These are phyloP conservation scores for Guadua angustifolia DNA, from an alignment of 176 grass and related monocot genomes.

Conservation along the genomic window DNA sequence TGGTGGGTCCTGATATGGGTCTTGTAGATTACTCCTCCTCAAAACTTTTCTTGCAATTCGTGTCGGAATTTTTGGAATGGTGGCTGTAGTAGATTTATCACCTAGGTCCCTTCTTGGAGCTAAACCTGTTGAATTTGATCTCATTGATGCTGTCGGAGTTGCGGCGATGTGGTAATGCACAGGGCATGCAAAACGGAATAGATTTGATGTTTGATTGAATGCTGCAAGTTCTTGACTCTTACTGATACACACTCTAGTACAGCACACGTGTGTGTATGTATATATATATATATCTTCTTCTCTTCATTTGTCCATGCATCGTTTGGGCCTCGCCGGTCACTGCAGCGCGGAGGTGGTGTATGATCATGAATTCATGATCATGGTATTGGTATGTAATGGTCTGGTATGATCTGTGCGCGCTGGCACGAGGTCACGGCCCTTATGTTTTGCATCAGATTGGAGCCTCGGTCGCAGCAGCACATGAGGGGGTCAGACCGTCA, in stretches of 20 bases:
- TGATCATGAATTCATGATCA: too few species aligned
- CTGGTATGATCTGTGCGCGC: not conserved
- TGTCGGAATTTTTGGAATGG: not conserved
- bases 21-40: not conserved
- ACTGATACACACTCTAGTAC: not conserved
- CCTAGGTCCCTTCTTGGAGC: not conserved
- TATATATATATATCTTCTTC: not conserved
- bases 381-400: too few species aligned
- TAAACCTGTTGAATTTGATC: not conserved
- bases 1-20: not conserved
- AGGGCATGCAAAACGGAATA: slow-evolving; percentile 1
- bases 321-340: not conserved
- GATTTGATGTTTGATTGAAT: slow-evolving; percentile 42
- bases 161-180: not conserved
- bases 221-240: not conserved
- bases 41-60: not conserved
- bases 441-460: slow-evolving; percentile 27
- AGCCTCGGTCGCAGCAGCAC: slow-evolving; percentile 13
- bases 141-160: not conserved
- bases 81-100: not conserved
- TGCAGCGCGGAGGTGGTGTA: not conserved
- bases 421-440: not conserved
- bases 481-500: slow-evolving; percentile 37
- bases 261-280: too few species aligned
- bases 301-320: not conserved